Percentiles rank a stretch among this genome's conserved stretches.
Conservation (phyloP, 108 stramenopile species). For the Licmophora abbreviata region DNA sequence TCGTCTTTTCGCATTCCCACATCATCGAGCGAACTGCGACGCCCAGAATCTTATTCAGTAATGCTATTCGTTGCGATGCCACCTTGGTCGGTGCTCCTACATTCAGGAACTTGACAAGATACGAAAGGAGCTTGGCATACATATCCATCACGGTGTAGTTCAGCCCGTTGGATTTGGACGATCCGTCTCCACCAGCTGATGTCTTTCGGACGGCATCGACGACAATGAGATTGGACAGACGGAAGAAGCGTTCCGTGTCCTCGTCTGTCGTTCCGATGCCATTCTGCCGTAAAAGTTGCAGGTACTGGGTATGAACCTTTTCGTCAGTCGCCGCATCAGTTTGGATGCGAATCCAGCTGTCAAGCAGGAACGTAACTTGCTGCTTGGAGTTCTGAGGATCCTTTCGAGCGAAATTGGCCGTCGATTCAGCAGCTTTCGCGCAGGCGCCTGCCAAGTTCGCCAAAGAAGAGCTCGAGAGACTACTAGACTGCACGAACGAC, state of each 20-base stretch:
- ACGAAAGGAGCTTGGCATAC: constrained; percentile 83
- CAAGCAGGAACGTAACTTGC: constrained; percentile 86
- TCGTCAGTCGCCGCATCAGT: constrained; percentile 79
- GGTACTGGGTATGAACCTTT: constrained; percentile 79
- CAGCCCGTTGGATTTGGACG: constrained; percentile 25
- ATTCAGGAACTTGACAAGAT: constrained; percentile 82
- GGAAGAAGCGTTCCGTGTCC: constrained; percentile 92
- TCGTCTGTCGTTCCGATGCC: constrained; percentile 90
- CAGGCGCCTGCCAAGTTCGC: constrained; percentile 43
- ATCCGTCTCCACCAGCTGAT: constrained; percentile 22
- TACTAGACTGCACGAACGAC: constrained; percentile 52
- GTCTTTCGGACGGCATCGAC: constrained; percentile 80
- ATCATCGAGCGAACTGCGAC: constrained; percentile 75
- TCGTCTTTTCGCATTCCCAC: constrained; percentile 43
- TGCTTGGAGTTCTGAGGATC: constrained; percentile 77
- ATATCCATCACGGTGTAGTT: constrained; percentile 92
- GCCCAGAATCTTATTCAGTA: constrained; percentile 90
- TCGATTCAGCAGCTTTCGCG: constrained; percentile 58
- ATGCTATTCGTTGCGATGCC: constrained; percentile 56
- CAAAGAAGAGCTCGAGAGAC: constrained; percentile 54
- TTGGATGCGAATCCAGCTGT: constrained; percentile 94
- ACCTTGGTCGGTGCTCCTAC: constrained; percentile 54
- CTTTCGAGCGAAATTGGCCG: constrained; percentile 40
- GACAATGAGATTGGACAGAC: constrained; percentile 83
- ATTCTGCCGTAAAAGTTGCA: constrained; percentile 83